phyloP scores from a whole-genome alignment of 805 yeast species.

The Vanderwaltozyma tropicalis region DNA sequence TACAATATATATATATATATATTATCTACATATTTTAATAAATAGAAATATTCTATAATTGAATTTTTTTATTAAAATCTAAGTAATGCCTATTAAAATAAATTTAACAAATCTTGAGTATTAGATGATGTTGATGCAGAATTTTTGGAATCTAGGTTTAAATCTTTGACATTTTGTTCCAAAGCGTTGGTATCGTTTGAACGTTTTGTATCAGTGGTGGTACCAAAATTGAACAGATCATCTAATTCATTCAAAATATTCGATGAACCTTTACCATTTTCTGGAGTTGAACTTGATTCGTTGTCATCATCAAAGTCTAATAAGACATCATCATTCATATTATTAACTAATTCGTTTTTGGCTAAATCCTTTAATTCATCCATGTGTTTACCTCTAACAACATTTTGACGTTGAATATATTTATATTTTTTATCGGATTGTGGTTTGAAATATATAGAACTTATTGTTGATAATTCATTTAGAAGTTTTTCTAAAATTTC shows the following conservation, averaged over 20 bases:
- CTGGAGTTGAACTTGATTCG: slow-evolving; percentile 14
- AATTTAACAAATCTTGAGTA: slow-evolving; percentile 23
- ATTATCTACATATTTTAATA: background rate
- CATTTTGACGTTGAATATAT: slow-evolving; percentile 28
- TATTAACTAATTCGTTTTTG: slow-evolving; percentile 57
- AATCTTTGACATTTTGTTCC: slow-evolving; percentile 1
- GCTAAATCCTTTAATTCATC: slow-evolving; percentile 75
- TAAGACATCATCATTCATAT: slow-evolving; percentile 64
- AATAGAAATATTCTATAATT: too few relatives aligned
- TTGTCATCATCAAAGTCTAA: slow-evolving; percentile 75
- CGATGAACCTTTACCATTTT: slow-evolving; percentile 17
- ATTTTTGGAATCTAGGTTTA: background rate
- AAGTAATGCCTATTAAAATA: too few relatives aligned
- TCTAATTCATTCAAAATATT: slow-evolving; percentile 63
- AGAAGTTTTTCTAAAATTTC: slow-evolving; percentile 56
- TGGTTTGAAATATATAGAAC: slow-evolving; percentile 86
- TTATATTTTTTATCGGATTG: slow-evolving; percentile 43
- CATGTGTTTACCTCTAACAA: slow-evolving; percentile 42
- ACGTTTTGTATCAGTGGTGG: slow-evolving; percentile 4
- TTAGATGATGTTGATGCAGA: slow-evolving; percentile 6
- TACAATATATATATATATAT: background rate
- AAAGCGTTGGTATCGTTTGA: background rate
- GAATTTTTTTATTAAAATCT: too few relatives aligned
- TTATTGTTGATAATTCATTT: slow-evolving; percentile 68
- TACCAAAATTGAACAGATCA: slow-evolving; percentile 48